Percentiles rank a stretch among this genome's conserved stretches.
These are phyloP conservation scores for Ogataea nitratoaversa DNA, from an alignment of 805 yeast species.

Conservation along the genomic window DNA sequence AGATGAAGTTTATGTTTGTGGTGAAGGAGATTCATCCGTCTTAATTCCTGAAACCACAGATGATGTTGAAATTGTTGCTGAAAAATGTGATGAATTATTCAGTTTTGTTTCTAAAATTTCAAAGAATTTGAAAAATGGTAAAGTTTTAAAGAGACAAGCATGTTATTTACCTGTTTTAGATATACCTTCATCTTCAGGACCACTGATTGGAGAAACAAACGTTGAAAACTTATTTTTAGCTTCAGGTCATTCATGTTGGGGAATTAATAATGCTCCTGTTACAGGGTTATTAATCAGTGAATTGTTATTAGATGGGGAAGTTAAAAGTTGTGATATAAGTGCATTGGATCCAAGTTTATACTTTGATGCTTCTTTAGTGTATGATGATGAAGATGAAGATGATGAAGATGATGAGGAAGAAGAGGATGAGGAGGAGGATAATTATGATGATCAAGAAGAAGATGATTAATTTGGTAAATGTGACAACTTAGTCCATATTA, in stretches of 20 bases:
- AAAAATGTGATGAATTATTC: constrained; percentile 84
- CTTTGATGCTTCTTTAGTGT: constrained; percentile 62
- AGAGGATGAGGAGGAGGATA: constrained; percentile 6
- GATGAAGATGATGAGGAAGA: constrained; percentile 25
- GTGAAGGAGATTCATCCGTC: constrained; percentile 90
- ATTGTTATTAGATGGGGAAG: constrained; percentile 76
- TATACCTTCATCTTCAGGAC: constrained; percentile 89
- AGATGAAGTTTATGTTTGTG: constrained; percentile 95
- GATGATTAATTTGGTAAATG: constrained; percentile 14
- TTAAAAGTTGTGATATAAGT: constrained; percentile 69
- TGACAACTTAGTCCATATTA: too few relatives aligned
- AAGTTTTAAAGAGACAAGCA: constrained; percentile 80
- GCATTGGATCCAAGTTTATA: constrained; percentile 83
- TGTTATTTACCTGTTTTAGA: constrained; percentile 94
- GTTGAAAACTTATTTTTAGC: constrained; percentile 76
- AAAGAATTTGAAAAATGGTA: constrained; percentile 66
- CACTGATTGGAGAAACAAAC: constrained; percentile 90
- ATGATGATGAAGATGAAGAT: constrained; percentile 31
- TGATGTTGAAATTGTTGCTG: constrained; percentile 82
- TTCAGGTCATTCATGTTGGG: constrained; percentile 98
- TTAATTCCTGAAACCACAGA: constrained; percentile 93
- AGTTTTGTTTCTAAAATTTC: constrained; percentile 75
- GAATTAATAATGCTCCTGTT: constrained; percentile 95
- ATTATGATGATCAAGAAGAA: constrained; percentile 7
- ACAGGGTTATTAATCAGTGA: constrained; percentile 94